Percentiles rank a stretch among this genome's conserved stretches.
Conservation (phyloP, 1,139 yeast species). For the Pichia sp. region DNA sequence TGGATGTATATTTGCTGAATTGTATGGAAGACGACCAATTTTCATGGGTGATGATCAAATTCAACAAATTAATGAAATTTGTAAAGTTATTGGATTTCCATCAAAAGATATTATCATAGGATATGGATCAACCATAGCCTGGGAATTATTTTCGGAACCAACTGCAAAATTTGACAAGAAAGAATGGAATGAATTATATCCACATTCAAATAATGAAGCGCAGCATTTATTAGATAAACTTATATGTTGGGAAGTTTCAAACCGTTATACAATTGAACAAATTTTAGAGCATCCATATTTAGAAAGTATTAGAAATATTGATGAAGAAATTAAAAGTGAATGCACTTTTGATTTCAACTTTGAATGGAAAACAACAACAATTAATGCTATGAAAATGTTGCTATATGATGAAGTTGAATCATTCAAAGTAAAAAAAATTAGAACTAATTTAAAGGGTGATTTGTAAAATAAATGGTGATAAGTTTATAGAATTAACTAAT, state of each 20-base stretch:
- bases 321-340: constrained; percentile 45
- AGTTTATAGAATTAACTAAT: neutral
- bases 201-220: constrained; percentile 49
- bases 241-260: constrained; percentile 53
- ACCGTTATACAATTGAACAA: constrained; percentile 42
- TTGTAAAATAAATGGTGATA: neutral
- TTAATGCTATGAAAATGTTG: constrained; percentile 38
- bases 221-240: constrained; percentile 43
- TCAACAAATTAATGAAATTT: constrained; percentile 59
- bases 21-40: constrained; percentile 67
- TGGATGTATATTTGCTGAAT: constrained; percentile 73
- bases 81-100: constrained; percentile 60
- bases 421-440: constrained; percentile 30
- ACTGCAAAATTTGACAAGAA: constrained; percentile 35
- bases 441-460: neutral
- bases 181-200: constrained; percentile 48
- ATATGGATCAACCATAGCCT: constrained; percentile 31
- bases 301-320: constrained; percentile 38
- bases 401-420: constrained; percentile 42
- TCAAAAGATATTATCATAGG: constrained; percentile 33
- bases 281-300: constrained; percentile 51
- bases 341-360: constrained; percentile 55
- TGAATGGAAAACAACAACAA: constrained; percentile 38
- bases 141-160: constrained; percentile 37
- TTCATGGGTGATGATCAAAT: constrained; percentile 63